phyloP scores from a whole-genome alignment of 495 filamentous ascomycete genomes.

The Penicillium lagena region DNA sequence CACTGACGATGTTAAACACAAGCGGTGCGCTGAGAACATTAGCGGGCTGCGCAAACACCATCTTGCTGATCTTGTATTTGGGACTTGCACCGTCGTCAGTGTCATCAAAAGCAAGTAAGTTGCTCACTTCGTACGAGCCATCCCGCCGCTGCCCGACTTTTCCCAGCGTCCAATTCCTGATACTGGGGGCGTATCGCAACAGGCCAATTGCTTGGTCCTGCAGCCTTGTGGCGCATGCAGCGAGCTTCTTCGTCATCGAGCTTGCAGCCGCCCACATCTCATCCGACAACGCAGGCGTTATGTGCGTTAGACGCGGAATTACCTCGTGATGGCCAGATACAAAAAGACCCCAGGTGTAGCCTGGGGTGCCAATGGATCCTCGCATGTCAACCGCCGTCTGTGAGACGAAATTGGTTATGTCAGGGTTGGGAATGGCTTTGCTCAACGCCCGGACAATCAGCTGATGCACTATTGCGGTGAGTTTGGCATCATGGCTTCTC shows the following conservation, averaged over 20 bases:
- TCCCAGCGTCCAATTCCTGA: slow-evolving; percentile 12
- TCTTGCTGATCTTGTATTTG: slow-evolving; percentile 15
- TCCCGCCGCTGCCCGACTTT: slow-evolving; percentile 17
- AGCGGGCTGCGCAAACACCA: slow-evolving; percentile 21
- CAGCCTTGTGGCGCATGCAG: slow-evolving; percentile 7
- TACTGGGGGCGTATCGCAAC: slow-evolving; percentile 15
- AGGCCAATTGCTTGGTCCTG: slow-evolving; percentile 21
- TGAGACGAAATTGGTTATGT: slow-evolving; percentile 15
- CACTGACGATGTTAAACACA: slow-evolving; percentile 19
- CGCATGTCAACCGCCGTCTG: slow-evolving; percentile 19
- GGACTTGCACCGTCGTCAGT: neutral
- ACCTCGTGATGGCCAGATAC: slow-evolving; percentile 9
- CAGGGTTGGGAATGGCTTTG: slow-evolving; percentile 7
- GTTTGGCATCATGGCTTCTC: slow-evolving; percentile 12
- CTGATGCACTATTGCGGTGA: slow-evolving; percentile 15
- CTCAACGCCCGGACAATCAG: slow-evolving; percentile 14
- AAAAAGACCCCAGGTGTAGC: slow-evolving; percentile 13
- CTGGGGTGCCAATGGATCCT: slow-evolving; percentile 9
- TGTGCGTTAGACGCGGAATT: slow-evolving; percentile 3
- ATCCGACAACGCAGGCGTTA: slow-evolving; percentile 4
- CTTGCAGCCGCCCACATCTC: slow-evolving; percentile 14
- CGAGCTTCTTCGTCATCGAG: slow-evolving; percentile 11
- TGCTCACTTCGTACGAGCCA: slow-evolving; percentile 21
- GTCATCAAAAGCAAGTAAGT: slow-evolving; percentile 17
- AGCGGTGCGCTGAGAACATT: slow-evolving; percentile 17